Conservation (phyloP, 1,284 basidiomycete species). For the Heterobasidion parviporum region DNA sequence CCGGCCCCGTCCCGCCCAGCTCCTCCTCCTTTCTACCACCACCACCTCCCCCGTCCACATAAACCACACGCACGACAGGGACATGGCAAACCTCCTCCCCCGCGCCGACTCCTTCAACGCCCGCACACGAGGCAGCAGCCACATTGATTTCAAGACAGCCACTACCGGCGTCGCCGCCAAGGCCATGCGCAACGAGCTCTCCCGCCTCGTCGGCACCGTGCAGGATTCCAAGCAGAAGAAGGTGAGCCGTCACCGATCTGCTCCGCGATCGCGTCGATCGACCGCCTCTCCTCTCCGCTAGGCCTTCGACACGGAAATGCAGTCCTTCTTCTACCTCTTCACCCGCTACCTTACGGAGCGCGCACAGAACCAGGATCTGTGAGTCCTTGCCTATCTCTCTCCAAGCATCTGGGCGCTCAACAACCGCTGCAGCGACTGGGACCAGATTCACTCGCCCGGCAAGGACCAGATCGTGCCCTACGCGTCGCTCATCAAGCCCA, state of each 20-base stretch:
- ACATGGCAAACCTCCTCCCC: constrained; percentile 11
- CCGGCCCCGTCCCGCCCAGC: constrained; percentile 6
- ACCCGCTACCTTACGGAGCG: constrained; percentile 95
- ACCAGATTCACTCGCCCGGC: constrained; percentile 92
- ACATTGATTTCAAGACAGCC: constrained; percentile 93
- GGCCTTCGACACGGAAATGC: constrained; percentile 98
- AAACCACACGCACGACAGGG: not conserved
- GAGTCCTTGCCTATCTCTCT: constrained; percentile 27
- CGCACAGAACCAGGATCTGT: constrained; percentile 94
- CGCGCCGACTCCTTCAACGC: constrained; percentile 26
- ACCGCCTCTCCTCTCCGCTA: constrained; percentile 22
- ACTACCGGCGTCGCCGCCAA: constrained; percentile 97
- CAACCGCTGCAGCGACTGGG: constrained; percentile 73
- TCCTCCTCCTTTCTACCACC: constrained; percentile 6
- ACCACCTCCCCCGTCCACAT: not conserved
- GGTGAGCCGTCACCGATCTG: constrained; percentile 36
- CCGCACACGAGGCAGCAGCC: constrained; percentile 57
- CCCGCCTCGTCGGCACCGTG: constrained; percentile 82
- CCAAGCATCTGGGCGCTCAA: not conserved
- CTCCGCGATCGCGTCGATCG: constrained; percentile 6
- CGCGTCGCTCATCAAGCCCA: constrained; percentile 55
- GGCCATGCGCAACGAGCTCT: constrained; percentile 98
- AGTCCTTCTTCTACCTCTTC: constrained; percentile 98
- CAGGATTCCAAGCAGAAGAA: constrained; percentile 75
- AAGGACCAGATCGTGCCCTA: constrained; percentile 92